Evolutionary conservation across 257 asterid species (phyloP), one percentile per base, ranked within the genome.

Genomic region (Ballota nigra): DNA sequence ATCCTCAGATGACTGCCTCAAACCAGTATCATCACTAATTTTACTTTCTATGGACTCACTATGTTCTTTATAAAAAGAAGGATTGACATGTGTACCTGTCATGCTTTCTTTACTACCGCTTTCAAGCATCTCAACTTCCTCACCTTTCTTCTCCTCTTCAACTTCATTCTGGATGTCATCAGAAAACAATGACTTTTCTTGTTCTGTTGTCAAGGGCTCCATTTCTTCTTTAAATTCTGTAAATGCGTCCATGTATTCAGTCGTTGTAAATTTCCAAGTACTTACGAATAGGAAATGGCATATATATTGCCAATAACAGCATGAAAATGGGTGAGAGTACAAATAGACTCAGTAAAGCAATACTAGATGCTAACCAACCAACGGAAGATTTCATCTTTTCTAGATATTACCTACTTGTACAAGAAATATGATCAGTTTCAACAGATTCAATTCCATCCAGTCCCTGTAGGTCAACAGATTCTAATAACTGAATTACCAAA

Each of bases 121-220:
- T 34, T 73, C 86, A 75, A 62, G 78, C 75, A 65, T 69, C 75
- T 79, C 89, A 82, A 77, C 79, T 68, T 82, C 79, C 78, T 76
- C 83, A 26, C 49, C 79, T 62, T 41, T 76, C 53, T 68, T 75
- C 74, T 78, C 82, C 69, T 71, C 89, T 68, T 65, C 83, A 63
- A 64, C 74, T 72, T 47, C 69, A 76, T 79, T 80, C 72, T 55
- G 71, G 33, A 80, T 77, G 66, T 81, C 73, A 78, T 83, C 89
- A 45, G 82, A 75, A 70, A 86, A 57, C 71, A 86, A 57, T 19
- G 86, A 81, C 79, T 72, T 76, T 68, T 86, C 96, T 80, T 85
- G 87, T 66, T 83, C 82, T 61, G 78, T 16, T 49, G 88, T 83
- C 79, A 89, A 74, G 49, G 94, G 91, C 80, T 80, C 82, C 92